These are phyloP conservation scores for Dorcoceras hygrometricum DNA, from an alignment of 257 asterid genomes.

Conservation along the genomic window DNA sequence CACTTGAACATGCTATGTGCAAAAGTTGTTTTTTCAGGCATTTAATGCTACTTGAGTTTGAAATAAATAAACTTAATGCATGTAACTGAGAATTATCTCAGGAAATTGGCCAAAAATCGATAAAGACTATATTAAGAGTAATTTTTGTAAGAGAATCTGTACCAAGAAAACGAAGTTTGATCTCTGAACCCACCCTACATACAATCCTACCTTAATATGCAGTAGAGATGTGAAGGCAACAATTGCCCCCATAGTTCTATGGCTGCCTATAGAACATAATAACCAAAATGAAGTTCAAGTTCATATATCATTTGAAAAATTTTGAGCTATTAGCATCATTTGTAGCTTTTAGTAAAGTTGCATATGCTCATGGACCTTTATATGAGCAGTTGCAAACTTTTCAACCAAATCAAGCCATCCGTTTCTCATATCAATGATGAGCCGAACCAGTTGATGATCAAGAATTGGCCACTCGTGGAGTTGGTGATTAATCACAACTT, in stretches of 20 bases:
- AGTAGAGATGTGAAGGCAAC: neutral
- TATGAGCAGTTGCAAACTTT: neutral
- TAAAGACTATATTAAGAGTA: no score
- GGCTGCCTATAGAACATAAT: neutral
- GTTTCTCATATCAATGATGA: neutral
- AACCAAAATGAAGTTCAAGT: neutral
- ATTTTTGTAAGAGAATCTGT: neutral
- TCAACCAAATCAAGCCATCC: neutral
- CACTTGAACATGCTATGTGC: neutral
- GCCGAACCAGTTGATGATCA: neutral
- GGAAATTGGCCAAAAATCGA: no score
- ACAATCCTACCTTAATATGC: neutral
- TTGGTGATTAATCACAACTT: neutral
- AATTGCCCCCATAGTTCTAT: neutral
- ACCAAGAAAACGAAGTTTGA: neutral
- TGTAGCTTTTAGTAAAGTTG: neutral
- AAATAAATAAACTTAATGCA: no score
- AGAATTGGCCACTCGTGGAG: neutral
- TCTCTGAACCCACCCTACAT: slow-evolving; percentile 8
- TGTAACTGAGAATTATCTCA: no score
- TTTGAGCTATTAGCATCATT: neutral
- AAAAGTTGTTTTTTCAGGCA: neutral
- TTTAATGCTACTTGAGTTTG: neutral
- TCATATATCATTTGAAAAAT: no score
- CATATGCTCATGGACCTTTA: neutral